Percentiles rank a stretch among this genome's conserved stretches.
Evolutionary conservation across 2,329 filamentous ascomycete species (phyloP).

Genomic region (Claviceps monticola): DNA sequence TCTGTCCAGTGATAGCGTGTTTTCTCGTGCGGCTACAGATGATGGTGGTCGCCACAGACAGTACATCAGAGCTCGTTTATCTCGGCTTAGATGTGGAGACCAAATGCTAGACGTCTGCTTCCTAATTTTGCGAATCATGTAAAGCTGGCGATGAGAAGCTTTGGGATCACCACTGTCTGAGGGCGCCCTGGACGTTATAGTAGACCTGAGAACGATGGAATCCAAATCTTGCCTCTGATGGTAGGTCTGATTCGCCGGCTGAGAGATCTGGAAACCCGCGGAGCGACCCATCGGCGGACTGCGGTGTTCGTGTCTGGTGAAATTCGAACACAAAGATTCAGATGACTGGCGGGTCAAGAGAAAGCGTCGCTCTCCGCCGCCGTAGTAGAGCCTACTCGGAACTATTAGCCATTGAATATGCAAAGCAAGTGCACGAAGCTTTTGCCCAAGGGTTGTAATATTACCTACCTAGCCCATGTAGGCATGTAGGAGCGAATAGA

Average conservation of each 20-base stretch:
- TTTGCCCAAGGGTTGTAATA: slow-evolving; percentile 3
- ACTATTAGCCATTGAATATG: neutral
- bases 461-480: slow-evolving; percentile 40
- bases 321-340: slow-evolving; percentile 32
- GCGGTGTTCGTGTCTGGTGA: slow-evolving; percentile 31
- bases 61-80: slow-evolving; percentile 42
- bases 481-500: slow-evolving; percentile 32
- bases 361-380: slow-evolving; percentile 45
- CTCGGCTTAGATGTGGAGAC: slow-evolving; percentile 58
- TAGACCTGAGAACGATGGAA: slow-evolving; percentile 27
- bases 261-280: slow-evolving; percentile 27
- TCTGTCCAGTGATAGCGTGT: slow-evolving; percentile 52
- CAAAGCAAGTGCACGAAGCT: slow-evolving; percentile 6
- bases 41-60: slow-evolving; percentile 65
- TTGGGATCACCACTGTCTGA: slow-evolving; percentile 15
- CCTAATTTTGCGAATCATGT: slow-evolving; percentile 17
- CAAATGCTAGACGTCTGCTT: slow-evolving; percentile 49
- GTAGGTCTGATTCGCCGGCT: slow-evolving; percentile 21
- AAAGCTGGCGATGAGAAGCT: slow-evolving; percentile 16
- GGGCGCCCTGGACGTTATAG: neutral
- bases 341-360: slow-evolving; percentile 31
- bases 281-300: slow-evolving; percentile 34
- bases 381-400: slow-evolving; percentile 49
- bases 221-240: slow-evolving; percentile 30
- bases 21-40: slow-evolving; percentile 44